phyloP scores from a whole-genome alignment of 2,329 filamentous ascomycete genomes.

The Colletotrichum tofieldiae region DNA sequence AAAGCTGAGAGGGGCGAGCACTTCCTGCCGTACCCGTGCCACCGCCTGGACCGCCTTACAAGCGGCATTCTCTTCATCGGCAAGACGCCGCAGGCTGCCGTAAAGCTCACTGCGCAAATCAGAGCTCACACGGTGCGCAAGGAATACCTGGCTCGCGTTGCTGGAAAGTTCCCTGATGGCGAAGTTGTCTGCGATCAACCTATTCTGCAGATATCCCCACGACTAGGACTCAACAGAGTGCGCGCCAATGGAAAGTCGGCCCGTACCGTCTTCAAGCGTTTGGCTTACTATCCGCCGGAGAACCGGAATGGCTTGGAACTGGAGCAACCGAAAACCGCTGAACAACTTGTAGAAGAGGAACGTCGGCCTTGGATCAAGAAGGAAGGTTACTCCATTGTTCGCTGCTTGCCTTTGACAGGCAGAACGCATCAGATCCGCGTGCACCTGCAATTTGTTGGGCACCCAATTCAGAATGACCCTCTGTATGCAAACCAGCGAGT shows the following conservation, averaged over 20 bases:
- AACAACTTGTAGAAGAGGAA: constrained; percentile 45
- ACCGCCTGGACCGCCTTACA: constrained; percentile 93
- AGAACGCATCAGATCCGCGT: constrained; percentile 96
- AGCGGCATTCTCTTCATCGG: constrained; percentile 99
- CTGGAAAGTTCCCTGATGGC: constrained; percentile 91
- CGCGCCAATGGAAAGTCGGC: constrained; percentile 92
- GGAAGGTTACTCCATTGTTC: constrained; percentile 92
- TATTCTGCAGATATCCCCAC: constrained; percentile 93
- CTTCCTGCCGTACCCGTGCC: constrained; percentile 80
- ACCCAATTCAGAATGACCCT: constrained; percentile 97
- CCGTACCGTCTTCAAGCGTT: constrained; percentile 89
- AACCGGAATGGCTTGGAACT: constrained; percentile 43
- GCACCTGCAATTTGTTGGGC: constrained; percentile 93
- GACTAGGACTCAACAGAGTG: constrained; percentile 94
- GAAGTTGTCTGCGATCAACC: constrained; percentile 95
- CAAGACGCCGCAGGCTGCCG: constrained; percentile 86
- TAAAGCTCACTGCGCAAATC: constrained; percentile 83
- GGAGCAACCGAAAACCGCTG: constrained; percentile 47
- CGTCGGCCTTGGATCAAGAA: constrained; percentile 64
- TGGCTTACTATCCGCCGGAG: constrained; percentile 88
- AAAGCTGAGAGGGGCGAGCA: constrained; percentile 76
- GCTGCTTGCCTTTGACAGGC: constrained; percentile 93
- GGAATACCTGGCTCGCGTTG: constrained; percentile 94
- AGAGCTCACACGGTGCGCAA: constrained; percentile 88
- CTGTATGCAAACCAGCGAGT: constrained; percentile 97